Base-by-base conservation (phyloP, 495 filamentous ascomycete species). In the Hyaloscypha variabilis region DNA sequence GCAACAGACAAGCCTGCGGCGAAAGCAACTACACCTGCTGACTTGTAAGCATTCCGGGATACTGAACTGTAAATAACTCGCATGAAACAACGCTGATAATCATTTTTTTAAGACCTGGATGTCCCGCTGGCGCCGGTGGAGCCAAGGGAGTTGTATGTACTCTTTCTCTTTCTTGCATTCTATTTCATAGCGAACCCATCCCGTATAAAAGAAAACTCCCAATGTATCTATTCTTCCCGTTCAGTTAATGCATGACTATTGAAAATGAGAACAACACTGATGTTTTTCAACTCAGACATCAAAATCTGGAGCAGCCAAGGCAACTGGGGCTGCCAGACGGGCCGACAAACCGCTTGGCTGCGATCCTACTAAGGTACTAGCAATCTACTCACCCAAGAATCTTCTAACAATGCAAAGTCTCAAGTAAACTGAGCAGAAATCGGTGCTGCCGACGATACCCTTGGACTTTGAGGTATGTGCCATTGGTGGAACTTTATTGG, bases 11-110 rank as follows among this genome's bases (percentile, higher is more conserved):
- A 50, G 28, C 49, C 28, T 21, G 49, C 50, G 2, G 50, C 61
- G 13, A 56, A 56, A 21, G 49, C 61, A 39, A 63, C 61, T 19
- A 63, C 49, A 6, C 61, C 61, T 8, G 59, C 59, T 19, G 46
- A 61, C 28, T 21, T 60, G 19, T 46, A 46, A 46, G 39, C 6
- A 46, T 46, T 46, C 19, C 39, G 17, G 11, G 4, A 17, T 19
- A 14, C 39, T 2, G 4, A 46, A 19, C 17, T 19, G 4, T 46
- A 19, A n/a, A 4, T 46, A 10, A 8, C 0, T 17, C 14, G 0
- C 19, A 19, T 46, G 39, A 17, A 17, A 19, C 6, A 17, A 46
- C 4, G 17, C 39, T 46, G 19, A 46, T 19, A 46, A 4, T 46
- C 19, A 1, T 10, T 11, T 3, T 46, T 46, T 19, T 46, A 4